These are phyloP conservation scores for Didymella pomorum DNA, from an alignment of 2,329 filamentous ascomycete species.

Conservation along the genomic window DNA sequence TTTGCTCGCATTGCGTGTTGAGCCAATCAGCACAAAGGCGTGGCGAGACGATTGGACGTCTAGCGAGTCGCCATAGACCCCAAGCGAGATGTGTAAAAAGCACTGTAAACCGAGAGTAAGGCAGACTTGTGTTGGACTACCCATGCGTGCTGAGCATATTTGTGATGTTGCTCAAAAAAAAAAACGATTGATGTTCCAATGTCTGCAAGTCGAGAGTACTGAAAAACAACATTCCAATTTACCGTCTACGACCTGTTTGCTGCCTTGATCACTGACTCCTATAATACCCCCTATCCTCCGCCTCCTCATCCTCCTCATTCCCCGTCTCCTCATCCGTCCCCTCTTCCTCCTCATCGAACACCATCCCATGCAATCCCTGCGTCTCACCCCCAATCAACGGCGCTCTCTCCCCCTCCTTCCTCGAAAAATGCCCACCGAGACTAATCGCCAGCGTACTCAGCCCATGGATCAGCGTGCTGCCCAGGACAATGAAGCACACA, in stretches of 20 bases:
- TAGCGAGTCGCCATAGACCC: too few relatives aligned
- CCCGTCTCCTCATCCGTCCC: constrained; percentile 47
- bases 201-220: too few relatives aligned
- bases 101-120: background rate
- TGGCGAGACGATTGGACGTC: background rate
- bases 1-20: constrained; percentile 24
- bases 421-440: constrained; percentile 57
- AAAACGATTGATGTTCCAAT: too few relatives aligned
- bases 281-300: constrained; percentile 9
- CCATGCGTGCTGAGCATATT: too few relatives aligned
- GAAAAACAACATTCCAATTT: too few relatives aligned
- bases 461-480: constrained; percentile 63
- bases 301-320: constrained; percentile 19
- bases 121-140: background rate
- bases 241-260: background rate
- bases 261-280: background rate
- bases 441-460: constrained; percentile 61
- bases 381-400: constrained; percentile 60
- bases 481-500: constrained; percentile 63
- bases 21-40: background rate
- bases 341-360: constrained; percentile 52
- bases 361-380: constrained; percentile 60
- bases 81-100: background rate
- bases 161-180: too few relatives aligned
- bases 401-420: constrained; percentile 58